phyloP scores from a whole-genome alignment of 352 stramenopile species.

The Globisporangium okanoganense region DNA sequence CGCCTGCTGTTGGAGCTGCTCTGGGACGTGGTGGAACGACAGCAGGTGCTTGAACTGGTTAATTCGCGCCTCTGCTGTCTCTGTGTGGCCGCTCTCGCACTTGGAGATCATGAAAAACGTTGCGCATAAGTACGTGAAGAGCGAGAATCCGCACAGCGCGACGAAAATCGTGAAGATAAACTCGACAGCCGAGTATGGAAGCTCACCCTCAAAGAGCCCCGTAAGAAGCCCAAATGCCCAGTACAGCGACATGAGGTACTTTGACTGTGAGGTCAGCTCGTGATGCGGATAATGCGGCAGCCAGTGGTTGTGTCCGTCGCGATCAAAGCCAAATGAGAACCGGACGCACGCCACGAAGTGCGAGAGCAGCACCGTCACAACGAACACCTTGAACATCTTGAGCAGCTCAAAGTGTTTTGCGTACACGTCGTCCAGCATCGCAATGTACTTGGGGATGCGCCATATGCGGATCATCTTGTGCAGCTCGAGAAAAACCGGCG shows the following conservation, averaged over 20 bases:
- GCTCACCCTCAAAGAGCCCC: constrained; percentile 60
- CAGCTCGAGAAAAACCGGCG: constrained; percentile 51
- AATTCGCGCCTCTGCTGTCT: constrained; percentile 51
- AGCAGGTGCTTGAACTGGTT: constrained; percentile 74
- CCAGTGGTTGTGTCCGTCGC: constrained; percentile 46
- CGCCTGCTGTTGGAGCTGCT: constrained; percentile 41
- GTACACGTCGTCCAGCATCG: constrained; percentile 53
- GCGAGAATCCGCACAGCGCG: constrained; percentile 51
- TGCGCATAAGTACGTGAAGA: constrained; percentile 68
- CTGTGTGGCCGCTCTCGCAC: constrained; percentile 51
- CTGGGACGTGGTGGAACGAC: constrained; percentile 56
- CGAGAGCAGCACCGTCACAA: constrained; percentile 42
- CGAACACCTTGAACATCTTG: constrained; percentile 66
- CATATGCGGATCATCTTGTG: constrained; percentile 51
- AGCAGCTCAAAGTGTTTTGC: constrained; percentile 49
- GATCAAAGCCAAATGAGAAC: constrained; percentile 51
- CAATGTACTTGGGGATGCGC: constrained; percentile 51
- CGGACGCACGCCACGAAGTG: constrained; percentile 59
- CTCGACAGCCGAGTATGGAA: constrained; percentile 37
- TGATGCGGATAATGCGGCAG: constrained; percentile 23
- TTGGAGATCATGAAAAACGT: constrained; percentile 82
- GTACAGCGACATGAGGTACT: constrained; percentile 61
- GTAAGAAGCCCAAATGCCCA: constrained; percentile 63
- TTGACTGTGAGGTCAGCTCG: constrained; percentile 14
- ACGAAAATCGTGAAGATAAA: constrained; percentile 70